Base-by-base conservation (phyloP, 805 yeast species). In the Grigorovia transvaalensis region DNA sequence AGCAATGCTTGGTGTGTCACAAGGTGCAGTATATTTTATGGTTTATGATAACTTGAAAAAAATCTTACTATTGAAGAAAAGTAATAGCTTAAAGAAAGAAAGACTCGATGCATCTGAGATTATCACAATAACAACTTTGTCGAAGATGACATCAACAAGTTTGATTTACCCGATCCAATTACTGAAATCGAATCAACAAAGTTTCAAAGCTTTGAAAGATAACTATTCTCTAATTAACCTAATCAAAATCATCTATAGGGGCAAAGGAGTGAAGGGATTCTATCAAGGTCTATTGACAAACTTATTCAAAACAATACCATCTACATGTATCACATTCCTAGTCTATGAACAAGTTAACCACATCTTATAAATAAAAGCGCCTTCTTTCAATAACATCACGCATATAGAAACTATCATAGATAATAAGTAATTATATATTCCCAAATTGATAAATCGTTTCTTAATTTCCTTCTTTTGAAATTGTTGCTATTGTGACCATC, bases 261-360 rank as follows among this genome's bases (percentile, higher is more conserved):
- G 63, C 1, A 85, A 82, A 51, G 91, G 93, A 0, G 11, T 78
- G 4, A 55, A 60, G 12, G 96, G 89, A 0, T 84, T 90, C 54
- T 93, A 93, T 65, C 83, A 85, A 57, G 99, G 99, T 0, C 67
- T 93, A 17, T 69, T 80, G 1, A 84, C 96, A 1, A 90, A 89
- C 56, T 63, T 91, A 17, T 53, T 86, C 1, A 73, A 98, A 47
- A 96, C 91, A 0, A 75, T 93, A 4, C 99, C 99, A 0, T 89
- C 96, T 1, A 90, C 97, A 4, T 86, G 96, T 62, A 78, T 90
- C 12, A 93, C 98, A 0, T 88, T 93, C 64, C 73, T 85, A 5
- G 85, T 85, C 5, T 93, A 93, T 61, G 99, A 93, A 63, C 73
- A 76, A 43, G 71, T 79, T 56, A 75, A 70, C 49, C 63, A 61